Percentiles rank a stretch among this genome's conserved stretches.
Evolutionary conservation across 495 filamentous ascomycete genomes (phyloP).

Genomic region (Penicillium odoratum): DNA sequence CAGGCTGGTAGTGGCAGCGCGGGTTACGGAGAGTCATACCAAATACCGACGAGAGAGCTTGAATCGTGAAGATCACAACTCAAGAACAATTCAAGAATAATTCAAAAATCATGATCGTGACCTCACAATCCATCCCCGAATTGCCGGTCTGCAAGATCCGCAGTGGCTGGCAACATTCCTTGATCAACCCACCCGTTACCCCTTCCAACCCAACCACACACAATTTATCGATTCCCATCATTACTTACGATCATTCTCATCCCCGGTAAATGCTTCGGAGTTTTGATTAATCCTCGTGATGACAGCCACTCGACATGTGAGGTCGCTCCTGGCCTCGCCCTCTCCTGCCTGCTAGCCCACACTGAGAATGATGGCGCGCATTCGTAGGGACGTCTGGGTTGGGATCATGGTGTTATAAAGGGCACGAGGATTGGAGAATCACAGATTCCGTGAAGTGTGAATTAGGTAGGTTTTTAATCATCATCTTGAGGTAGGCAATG

Average conservation of each 20-base stretch:
- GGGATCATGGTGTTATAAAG: slow-evolving; percentile 5
- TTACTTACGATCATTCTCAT: slow-evolving; percentile 1
- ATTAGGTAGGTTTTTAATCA: neutral
- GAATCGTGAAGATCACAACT: too few species aligned
- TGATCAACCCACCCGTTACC: neutral
- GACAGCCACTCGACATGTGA: slow-evolving; percentile 6
- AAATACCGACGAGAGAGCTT: too few species aligned
- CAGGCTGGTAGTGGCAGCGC: too few species aligned
- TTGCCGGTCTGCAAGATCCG: slow-evolving; percentile 6
- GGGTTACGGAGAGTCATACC: too few species aligned
- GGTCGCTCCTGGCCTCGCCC: neutral
- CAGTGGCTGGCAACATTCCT: slow-evolving; percentile 23
- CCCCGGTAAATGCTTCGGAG: neutral
- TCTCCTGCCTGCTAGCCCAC: slow-evolving; percentile 12
- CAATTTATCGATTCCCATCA: neutral
- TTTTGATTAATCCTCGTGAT: neutral
- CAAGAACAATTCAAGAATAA: neutral
- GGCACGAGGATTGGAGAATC: neutral
- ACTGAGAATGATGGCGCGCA: slow-evolving; percentile 12
- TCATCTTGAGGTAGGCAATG: neutral
- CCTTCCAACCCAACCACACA: slow-evolving; percentile 5
- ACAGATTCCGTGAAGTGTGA: neutral
- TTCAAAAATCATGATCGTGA: neutral
- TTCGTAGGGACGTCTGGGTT: neutral
- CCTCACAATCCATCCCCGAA: neutral